A percentile compares a stretch with the other conserved stretches of the same genome.
phyloP scores from a whole-genome alignment of 1,284 basidiomycete genomes.

The Ganoderma multipileum region DNA sequence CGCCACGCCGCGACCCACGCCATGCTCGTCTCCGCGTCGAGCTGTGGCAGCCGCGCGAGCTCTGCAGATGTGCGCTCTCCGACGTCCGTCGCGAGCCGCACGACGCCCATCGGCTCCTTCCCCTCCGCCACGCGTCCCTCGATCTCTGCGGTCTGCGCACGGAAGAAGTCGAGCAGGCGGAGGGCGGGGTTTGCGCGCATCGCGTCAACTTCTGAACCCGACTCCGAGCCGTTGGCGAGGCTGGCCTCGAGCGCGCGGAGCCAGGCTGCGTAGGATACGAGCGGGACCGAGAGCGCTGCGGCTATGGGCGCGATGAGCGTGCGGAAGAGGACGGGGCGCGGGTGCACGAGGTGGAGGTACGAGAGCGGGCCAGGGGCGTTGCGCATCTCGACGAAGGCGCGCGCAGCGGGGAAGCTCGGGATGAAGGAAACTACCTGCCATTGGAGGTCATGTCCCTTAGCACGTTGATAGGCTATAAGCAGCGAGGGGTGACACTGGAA shows the following conservation, averaged over 20 bases:
- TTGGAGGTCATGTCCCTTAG: background rate
- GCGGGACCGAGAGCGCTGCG: slow-evolving; percentile 26
- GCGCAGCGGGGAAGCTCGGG: slow-evolving; percentile 31
- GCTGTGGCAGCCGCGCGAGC: slow-evolving; percentile 9
- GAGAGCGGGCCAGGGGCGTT: slow-evolving; percentile 19
- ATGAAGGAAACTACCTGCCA: slow-evolving; percentile 34
- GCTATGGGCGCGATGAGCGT: slow-evolving; percentile 30
- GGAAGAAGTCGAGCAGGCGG: slow-evolving; percentile 33
- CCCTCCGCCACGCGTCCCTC: background rate
- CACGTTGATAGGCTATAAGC: slow-evolving; percentile 1
- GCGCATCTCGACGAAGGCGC: slow-evolving; percentile 33
- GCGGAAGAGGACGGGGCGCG: slow-evolving; percentile 31
- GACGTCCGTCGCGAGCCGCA: slow-evolving; percentile 20
- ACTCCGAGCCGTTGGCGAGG: slow-evolving; percentile 6
- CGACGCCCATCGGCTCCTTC: slow-evolving; percentile 15
- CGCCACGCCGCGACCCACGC: slow-evolving; percentile 13
- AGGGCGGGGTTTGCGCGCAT: slow-evolving; percentile 31
- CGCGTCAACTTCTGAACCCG: slow-evolving; percentile 18
- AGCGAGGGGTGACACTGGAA: background rate
- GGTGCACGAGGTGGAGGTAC: slow-evolving; percentile 39
- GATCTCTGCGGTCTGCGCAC: background rate
- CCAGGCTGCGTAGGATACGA: slow-evolving; percentile 35
- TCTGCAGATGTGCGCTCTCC: slow-evolving; percentile 9
- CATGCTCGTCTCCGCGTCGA: slow-evolving; percentile 7
- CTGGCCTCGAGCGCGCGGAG: slow-evolving; percentile 26